Conservation (phyloP, 495 filamentous ascomycete species). For the Durotheca rogersii region DNA sequence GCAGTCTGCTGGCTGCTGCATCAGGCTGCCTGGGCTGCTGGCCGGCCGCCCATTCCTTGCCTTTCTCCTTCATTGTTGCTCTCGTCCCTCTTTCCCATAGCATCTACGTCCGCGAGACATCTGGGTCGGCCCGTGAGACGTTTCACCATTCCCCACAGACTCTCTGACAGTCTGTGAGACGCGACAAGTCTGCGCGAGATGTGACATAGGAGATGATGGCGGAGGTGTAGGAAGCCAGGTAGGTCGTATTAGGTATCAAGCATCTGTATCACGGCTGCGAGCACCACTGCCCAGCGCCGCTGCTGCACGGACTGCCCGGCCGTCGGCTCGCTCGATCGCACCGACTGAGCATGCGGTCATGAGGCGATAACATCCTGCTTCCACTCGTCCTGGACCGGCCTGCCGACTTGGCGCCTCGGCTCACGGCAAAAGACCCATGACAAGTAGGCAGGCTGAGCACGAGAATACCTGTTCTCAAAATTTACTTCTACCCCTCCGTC, state of each 20-base stretch:
- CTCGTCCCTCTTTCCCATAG: too few species aligned
- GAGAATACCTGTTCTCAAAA: too few species aligned
- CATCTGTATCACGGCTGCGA: slow-evolving; percentile 21
- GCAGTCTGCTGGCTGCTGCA: slow-evolving; percentile 8
- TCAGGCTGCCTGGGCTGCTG: not conserved
- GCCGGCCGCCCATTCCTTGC: slow-evolving; percentile 14
- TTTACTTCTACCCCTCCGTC: not conserved
- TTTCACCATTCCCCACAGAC: slow-evolving; percentile 32
- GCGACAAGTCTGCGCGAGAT: slow-evolving; percentile 20
- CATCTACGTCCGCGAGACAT: slow-evolving; percentile 10
- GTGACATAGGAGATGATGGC: slow-evolving; percentile 16
- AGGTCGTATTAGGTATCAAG: slow-evolving; percentile 12
- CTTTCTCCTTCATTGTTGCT: not conserved
- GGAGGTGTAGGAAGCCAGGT: not conserved
- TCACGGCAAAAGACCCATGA: too few species aligned
- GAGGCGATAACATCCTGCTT: slow-evolving; percentile 5
- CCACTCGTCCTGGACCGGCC: not conserved
- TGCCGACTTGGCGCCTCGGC: slow-evolving; percentile 4
- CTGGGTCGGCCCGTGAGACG: slow-evolving; percentile 21
- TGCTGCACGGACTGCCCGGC: not conserved
- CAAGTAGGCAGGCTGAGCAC: too few species aligned
- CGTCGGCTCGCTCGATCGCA: not conserved
- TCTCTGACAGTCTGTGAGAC: slow-evolving; percentile 30
- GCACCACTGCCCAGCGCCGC: slow-evolving; percentile 10
- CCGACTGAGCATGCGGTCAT: not conserved